A percentile compares a stretch with the other conserved stretches of the same genome.
Conservation (phyloP, 1,284 basidiomycete genomes). For the Moesziomyces antarcticus region DNA sequence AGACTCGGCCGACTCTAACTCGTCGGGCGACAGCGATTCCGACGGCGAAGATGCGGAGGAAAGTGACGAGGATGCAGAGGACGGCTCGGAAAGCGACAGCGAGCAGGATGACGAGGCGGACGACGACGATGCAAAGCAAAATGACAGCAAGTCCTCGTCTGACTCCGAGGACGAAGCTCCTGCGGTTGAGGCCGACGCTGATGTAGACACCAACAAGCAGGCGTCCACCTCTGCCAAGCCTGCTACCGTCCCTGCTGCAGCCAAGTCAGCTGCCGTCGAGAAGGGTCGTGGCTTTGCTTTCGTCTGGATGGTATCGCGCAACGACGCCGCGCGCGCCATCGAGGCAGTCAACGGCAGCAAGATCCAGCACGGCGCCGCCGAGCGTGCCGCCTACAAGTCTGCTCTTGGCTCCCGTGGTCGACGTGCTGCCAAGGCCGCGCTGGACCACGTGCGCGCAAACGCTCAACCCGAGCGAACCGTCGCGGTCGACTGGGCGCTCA, state of each 20-base stretch:
- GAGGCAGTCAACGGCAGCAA: conserved; percentile 85
- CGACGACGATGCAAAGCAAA: conserved; percentile 12
- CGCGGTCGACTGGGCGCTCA: conserved; percentile 95
- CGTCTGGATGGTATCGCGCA: conserved; percentile 89
- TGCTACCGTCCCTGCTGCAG: conserved; percentile 74
- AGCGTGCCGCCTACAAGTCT: conserved; percentile 75
- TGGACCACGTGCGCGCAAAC: conserved; percentile 43
- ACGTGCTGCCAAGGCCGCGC: conserved; percentile 73
- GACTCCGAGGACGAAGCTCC: conserved; percentile 73
- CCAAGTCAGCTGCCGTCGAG: conserved; percentile 72
- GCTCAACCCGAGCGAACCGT: conserved; percentile 75
- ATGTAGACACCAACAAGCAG: conserved; percentile 40
- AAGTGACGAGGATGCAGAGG: conserved; percentile 56
- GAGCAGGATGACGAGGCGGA: conserved; percentile 70
- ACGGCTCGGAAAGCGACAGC: conserved; percentile 68
- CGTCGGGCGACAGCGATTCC: conserved; percentile 16
- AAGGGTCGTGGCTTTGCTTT: conserved; percentile 89
- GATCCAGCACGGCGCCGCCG: conserved; percentile 76
- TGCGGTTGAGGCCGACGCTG: conserved; percentile 72
- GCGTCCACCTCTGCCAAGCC: conserved; percentile 9
- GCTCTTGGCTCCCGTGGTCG: conserved; percentile 74
- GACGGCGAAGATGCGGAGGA: conserved; percentile 17
- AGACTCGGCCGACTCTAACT: conserved; percentile 28
- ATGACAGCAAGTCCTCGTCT: conserved; percentile 47
- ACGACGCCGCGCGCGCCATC: conserved; percentile 86